These are phyloP conservation scores for Plasmodium malariae DNA, from an alignment of 169 alveolate genomes.

Conservation along the genomic window DNA sequence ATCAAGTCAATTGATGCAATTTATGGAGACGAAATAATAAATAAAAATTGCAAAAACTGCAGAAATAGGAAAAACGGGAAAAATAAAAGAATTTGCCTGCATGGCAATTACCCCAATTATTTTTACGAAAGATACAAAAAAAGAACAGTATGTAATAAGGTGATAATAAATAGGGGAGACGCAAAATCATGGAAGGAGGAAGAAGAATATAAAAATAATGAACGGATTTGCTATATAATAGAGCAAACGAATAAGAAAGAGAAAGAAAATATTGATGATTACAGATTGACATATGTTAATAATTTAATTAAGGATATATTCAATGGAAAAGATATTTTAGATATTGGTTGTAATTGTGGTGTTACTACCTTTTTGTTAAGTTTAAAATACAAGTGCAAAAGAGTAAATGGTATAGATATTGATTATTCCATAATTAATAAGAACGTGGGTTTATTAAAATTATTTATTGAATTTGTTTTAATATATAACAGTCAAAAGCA, in stretches of 20 bases:
- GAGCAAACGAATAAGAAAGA: background rate
- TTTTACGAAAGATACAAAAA: slow-evolving; percentile 36
- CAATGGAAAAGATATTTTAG: slow-evolving; percentile 32
- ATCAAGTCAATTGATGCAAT: background rate
- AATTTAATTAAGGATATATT: slow-evolving; percentile 30
- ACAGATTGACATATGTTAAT: slow-evolving; percentile 36
- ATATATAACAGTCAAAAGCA: slow-evolving; percentile 45
- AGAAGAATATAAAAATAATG: background rate
- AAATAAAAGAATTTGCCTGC: background rate
- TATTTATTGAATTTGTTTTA: slow-evolving; percentile 45
- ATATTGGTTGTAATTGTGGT: slow-evolving; percentile 67
- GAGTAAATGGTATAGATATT: slow-evolving; percentile 68
- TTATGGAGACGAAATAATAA: background rate
- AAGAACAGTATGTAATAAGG: slow-evolving; percentile 4
- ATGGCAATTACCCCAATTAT: slow-evolving; percentile 41
- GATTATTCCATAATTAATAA: slow-evolving; percentile 31
- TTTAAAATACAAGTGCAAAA: slow-evolving; percentile 38
- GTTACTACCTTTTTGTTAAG: slow-evolving; percentile 42
- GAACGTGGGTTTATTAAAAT: slow-evolving; percentile 20
- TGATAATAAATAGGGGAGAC: too few relatives aligned
- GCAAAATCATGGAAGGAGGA: too few relatives aligned
- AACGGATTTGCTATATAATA: background rate
- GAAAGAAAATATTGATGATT: slow-evolving; percentile 14
- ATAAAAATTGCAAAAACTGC: background rate
- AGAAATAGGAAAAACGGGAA: background rate